Base-by-base conservation (phyloP, 768 basidiomycete species). In the Pleurotus salmoneostramineus region DNA sequence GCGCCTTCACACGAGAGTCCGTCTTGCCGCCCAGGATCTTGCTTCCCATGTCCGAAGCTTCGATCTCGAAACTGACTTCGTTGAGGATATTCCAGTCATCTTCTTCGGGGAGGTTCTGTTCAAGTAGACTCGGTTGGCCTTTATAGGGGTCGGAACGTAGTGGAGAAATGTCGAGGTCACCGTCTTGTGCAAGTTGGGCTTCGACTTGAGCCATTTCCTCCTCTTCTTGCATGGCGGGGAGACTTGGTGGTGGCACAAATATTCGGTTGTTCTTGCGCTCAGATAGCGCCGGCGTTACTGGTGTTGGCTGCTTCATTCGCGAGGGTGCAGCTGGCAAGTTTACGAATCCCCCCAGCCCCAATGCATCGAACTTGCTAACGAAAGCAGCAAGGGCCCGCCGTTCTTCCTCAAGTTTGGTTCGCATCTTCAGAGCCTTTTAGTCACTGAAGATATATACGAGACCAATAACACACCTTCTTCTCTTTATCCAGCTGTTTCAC, bases 401-500 rank as follows among this genome's bases (percentile, higher is more conserved):
- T 71, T 93, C 91, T 45, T 87, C 87, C 67, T 93, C 91, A 51
- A 93, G 70, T 62, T 85, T 85, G 35, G 73, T 67, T 50, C 89
- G 75, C 58, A 74, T 65, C 87, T 88, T 27, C 2, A 27, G 21
- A 1, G 4, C 50, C 50, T 8, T 7, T 40, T 5, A 11, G n/a
- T 56, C 33, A 5, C 17, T 17, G 43, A 57, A 36, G 46, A 15
- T 61, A 49, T 42, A 45, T 62, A 33, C 10, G 33, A 8, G 63
- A 15, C 7, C 5, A 37, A 11, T 21, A 5, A 33, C 78, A 12
- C 50, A 83, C 81, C 77, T 82, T 85, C 70, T 85, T 88, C 76
- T 93, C 91, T 68, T 84, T 89, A 63, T 93, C 91, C 36, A 93
- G 72, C 63, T 88, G 83, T 60, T 78, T 83, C 42, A 88, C 87